phyloP scores from a whole-genome alignment of 768 basidiomycete genomes.

The Pleurotus salmoneostramineus region DNA sequence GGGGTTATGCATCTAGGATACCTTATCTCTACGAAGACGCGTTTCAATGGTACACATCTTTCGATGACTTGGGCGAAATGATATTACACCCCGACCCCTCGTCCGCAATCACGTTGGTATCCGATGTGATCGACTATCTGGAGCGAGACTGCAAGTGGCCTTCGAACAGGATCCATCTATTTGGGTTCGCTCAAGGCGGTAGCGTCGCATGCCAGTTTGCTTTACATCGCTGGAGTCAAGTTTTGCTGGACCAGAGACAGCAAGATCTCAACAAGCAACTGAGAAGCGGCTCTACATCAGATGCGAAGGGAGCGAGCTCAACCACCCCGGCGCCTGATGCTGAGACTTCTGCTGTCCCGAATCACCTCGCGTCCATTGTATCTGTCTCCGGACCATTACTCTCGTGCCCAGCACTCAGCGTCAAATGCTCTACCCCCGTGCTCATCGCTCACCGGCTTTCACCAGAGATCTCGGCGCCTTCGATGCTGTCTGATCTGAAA shows the following conservation, averaged over 20 bases:
- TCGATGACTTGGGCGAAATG: slow-evolving; percentile 74
- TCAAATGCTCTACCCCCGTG: slow-evolving; percentile 54
- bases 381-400: slow-evolving; percentile 71
- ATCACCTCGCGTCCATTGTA: slow-evolving; percentile 58
- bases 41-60: slow-evolving; percentile 85
- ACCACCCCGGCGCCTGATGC: neutral
- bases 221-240: slow-evolving; percentile 50
- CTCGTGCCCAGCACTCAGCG: slow-evolving; percentile 65
- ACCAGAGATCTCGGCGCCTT: slow-evolving; percentile 38
- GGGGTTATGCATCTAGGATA: slow-evolving; percentile 26
- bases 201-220: slow-evolving; percentile 69
- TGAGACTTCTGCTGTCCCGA: neutral
- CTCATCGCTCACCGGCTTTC: slow-evolving; percentile 54
- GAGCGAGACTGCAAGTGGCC: slow-evolving; percentile 63
- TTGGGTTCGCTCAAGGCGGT: slow-evolving; percentile 89
- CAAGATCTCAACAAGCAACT: neutral
- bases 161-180: slow-evolving; percentile 67
- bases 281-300: neutral
- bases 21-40: slow-evolving; percentile 77
- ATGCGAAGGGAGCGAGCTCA: neutral
- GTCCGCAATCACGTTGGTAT: slow-evolving; percentile 53
- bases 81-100: slow-evolving; percentile 73
- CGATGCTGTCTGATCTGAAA: slow-evolving; percentile 46
- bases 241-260: slow-evolving; percentile 13
- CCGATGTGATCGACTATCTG: slow-evolving; percentile 52